Base-by-base conservation (phyloP, 495 filamentous ascomycete genomes). In the Lophium mytilinum region DNA sequence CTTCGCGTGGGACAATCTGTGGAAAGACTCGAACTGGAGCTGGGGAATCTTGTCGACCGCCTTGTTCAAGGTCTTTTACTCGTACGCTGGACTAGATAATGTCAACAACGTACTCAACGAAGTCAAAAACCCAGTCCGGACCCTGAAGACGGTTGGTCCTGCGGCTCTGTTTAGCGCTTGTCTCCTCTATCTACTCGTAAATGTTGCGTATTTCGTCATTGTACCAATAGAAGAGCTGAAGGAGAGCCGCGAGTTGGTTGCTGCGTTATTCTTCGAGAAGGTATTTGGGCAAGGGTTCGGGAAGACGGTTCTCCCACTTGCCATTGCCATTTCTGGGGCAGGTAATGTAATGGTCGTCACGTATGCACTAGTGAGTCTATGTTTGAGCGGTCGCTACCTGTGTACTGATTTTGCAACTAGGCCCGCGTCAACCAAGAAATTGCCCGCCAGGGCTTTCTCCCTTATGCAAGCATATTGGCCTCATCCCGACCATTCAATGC, bases 301-400 rank as follows among this genome's bases (percentile, higher is more conserved):
- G 1, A 77, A 72, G 33, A 72, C 69, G 17, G 65, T 88, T 15
- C 70, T 88, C 17, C 81, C 84, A 3, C 62, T 86, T 9, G 78
- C 83, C 11, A 79, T 90, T 48, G 85, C 85, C 0, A 70, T 83
- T 14, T 86, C 83, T 0, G 85, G 83, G 0, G 80, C 77, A 0
- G 86, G 86, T 0, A 89, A 89, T 66, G 83, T 89, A 1, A 88
- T 90, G 83, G 84, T 88, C 1, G 85, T 87, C 7, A 86, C 84
- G 8, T 89, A 86, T 66, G 61, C 61, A 11, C 36, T 64, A 18
- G 61, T 64, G 55, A 43, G 58, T 52, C 12, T 24, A 30, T 30
- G 3, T 2, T 6, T 6, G 6, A 30, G 2, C 24, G 6, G 6
- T 30, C 24, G 24, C 6, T 30, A 30, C 6, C 2, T 30, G 2